Conservation (phyloP, 2,329 filamentous ascomycete species). For the Dactylellina haptotyla region DNA sequence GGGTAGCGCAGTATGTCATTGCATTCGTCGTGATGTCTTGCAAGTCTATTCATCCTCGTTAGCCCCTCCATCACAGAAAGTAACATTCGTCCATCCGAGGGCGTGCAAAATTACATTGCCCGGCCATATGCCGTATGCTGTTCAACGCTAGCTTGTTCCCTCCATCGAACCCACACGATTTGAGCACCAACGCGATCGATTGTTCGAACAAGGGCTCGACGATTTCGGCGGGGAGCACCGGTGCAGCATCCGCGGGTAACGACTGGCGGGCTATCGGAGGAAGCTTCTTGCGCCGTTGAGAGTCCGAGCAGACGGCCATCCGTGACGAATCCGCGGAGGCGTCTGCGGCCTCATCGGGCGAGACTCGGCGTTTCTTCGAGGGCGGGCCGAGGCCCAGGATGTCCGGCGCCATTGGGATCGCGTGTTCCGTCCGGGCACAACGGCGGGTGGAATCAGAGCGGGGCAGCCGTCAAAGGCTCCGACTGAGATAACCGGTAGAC, state of each 20-base stretch:
- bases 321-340: slow-evolving; percentile 11
- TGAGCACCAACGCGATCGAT: slow-evolving; percentile 49
- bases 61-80: neutral
- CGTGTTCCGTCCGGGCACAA: slow-evolving; percentile 17
- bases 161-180: slow-evolving; percentile 38
- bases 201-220: slow-evolving; percentile 49
- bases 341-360: slow-evolving; percentile 32
- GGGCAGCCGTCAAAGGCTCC: neutral
- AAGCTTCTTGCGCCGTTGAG: slow-evolving; percentile 15
- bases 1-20: slow-evolving; percentile 45
- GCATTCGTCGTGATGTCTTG: slow-evolving; percentile 38
- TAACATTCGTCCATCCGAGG: neutral
- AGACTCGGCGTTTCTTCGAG: slow-evolving; percentile 49
- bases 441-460: neutral
- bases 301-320: slow-evolving; percentile 1
- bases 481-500: neutral
- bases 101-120: slow-evolving; percentile 28
- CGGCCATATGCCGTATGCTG: slow-evolving; percentile 24
- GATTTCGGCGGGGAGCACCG: slow-evolving; percentile 28
- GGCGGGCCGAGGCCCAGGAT: slow-evolving; percentile 50
- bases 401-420: slow-evolving; percentile 45
- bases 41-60: slow-evolving; percentile 20
- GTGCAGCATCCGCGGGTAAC: slow-evolving; percentile 32
- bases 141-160: slow-evolving; percentile 36
- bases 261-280: slow-evolving; percentile 48